Percentiles rank a stretch among this genome's conserved stretches.
Evolutionary conservation across 257 asterid species (phyloP).

Genomic region (Schizonepeta tenuifolia): DNA sequence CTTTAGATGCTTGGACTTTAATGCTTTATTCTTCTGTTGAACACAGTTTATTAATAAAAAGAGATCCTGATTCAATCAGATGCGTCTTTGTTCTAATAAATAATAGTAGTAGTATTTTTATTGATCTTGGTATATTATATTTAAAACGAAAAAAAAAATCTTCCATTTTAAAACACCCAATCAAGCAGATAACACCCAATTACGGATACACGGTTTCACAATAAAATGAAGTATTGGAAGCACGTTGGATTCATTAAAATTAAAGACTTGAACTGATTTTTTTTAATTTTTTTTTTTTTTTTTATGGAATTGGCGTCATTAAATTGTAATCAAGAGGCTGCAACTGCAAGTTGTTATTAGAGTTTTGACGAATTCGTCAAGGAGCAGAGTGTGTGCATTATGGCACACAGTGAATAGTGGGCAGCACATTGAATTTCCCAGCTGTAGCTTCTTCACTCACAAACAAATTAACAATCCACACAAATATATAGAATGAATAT

Average conservation of each 20-base stretch:
- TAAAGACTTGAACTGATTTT: too few species aligned
- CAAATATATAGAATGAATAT: too few species aligned
- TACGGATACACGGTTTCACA: background rate
- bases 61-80: background rate
- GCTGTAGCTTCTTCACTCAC: background rate
- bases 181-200: too few species aligned
- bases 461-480: background rate
- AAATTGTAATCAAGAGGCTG: too few species aligned
- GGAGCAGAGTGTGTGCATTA: background rate
- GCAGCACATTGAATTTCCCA: slow-evolving; percentile 23
- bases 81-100: background rate
- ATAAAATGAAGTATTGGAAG: background rate
- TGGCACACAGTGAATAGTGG: background rate
- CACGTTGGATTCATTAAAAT: background rate
- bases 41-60: background rate
- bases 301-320: too few species aligned
- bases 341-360: too few species aligned
- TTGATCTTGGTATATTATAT: background rate
- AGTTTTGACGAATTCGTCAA: background rate
- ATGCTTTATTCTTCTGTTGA: background rate
- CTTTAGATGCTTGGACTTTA: background rate
- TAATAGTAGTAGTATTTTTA: too few species aligned
- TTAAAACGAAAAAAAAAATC: too few species aligned
- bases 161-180: too few species aligned
- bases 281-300: too few species aligned